phyloP scores from a whole-genome alignment of 306 rosid genomes.

The Vigna unguiculata region DNA sequence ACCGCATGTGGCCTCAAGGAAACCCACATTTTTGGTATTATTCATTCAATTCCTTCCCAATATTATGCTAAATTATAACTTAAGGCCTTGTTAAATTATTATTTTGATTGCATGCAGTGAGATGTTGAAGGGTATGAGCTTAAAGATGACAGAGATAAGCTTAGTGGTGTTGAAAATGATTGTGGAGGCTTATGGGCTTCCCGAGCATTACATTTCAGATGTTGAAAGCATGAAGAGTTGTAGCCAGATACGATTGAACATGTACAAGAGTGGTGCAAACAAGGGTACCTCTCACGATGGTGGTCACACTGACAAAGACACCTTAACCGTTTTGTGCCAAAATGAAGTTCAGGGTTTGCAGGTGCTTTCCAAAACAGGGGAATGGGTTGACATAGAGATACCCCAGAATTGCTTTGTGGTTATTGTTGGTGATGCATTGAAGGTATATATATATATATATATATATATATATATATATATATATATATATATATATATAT shows the following conservation, averaged over 20 bases:
- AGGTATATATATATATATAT: constrained; percentile 51
- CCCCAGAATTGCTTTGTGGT: constrained; percentile 44
- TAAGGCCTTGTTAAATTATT: no score
- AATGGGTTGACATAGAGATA: constrained; percentile 49
- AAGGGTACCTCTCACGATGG: no score
- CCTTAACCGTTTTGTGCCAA: constrained; percentile 52
- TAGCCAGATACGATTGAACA: constrained; percentile 43
- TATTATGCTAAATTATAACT: no score
- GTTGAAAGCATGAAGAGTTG: constrained; percentile 42
- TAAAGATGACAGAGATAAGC: constrained; percentile 44
- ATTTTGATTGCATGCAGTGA: constrained; percentile 37
- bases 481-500: no score
- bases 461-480: no score
- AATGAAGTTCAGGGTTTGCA: constrained; percentile 64
- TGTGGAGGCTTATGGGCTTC: constrained; percentile 49
- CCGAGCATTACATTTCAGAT: constrained; percentile 38
- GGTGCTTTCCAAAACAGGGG: constrained; percentile 51
- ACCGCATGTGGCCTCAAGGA: constrained; percentile 68
- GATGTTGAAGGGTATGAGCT: constrained; percentile 44
- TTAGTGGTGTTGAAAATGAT: constrained; percentile 51
- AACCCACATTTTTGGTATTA: constrained; percentile 53
- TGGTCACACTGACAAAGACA: constrained; percentile 54
- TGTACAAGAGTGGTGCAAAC: constrained; percentile 37
- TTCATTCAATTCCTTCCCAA: no score
- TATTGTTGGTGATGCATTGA: constrained; percentile 59